Evolutionary conservation across 805 yeast species (phyloP).

Genomic region (Danielia reshetovae): DNA sequence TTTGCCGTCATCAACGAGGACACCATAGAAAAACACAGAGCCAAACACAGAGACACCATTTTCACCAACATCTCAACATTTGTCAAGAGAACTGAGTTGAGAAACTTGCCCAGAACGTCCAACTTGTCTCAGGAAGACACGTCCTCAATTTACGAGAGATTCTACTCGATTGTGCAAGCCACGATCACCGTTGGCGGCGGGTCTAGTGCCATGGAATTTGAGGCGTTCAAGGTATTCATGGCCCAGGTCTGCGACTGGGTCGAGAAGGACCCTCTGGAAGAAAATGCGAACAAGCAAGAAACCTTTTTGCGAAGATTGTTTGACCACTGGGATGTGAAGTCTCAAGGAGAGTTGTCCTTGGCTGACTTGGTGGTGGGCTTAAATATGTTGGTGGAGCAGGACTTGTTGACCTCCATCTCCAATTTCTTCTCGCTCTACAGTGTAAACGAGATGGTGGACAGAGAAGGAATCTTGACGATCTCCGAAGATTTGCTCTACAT

Average conservation of each 20-base stretch:
- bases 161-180: constrained; percentile 71
- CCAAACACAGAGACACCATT: constrained; percentile 69
- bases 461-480: constrained; percentile 76
- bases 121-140: constrained; percentile 56
- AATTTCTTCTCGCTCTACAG: constrained; percentile 71
- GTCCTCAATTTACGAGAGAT: constrained; percentile 78
- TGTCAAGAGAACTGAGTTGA: constrained; percentile 85
- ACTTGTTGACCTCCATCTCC: constrained; percentile 73
- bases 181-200: constrained; percentile 48
- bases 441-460: constrained; percentile 54
- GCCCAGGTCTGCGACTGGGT: constrained; percentile 80
- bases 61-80: constrained; percentile 83
- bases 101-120: constrained; percentile 75
- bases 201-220: constrained; percentile 66
- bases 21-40: constrained; percentile 63
- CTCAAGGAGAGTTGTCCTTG: constrained; percentile 54
- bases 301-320: constrained; percentile 64
- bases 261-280: constrained; percentile 22
- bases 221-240: constrained; percentile 70
- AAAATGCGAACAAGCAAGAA: constrained; percentile 22
- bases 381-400: constrained; percentile 63
- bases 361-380: constrained; percentile 72
- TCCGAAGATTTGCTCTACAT: constrained; percentile 84
- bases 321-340: constrained; percentile 62
- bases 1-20: constrained; percentile 78